Evolutionary conservation across 768 basidiomycete species (phyloP), one percentile per base, ranked within the genome.

Genomic region (Mycena olivaceomarginata): DNA sequence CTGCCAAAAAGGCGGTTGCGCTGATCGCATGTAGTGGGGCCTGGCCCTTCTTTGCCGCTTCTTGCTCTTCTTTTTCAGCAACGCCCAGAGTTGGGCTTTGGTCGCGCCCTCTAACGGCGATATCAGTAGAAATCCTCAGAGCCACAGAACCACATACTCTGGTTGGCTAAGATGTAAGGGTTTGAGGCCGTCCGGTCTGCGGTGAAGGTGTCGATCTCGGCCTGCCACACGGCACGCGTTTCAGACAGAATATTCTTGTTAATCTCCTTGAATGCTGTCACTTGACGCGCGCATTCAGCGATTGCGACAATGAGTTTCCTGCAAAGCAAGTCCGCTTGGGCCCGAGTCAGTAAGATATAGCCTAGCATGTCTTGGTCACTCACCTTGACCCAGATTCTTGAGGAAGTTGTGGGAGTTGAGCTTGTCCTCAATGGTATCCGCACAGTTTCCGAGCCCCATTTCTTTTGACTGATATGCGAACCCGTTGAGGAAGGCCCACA

Each of bases 401-500:
- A 48, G 16, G 45, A 66, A 77, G 40, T 79, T 80, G 48, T 74
- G 82, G 12, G 77, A 56, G 48, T 86, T 85, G 5, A 68, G 7
- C 22, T 67, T 65, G 22, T 80, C 76, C n/a, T 87, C 83, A 0
- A 88, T 45, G 0, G 81, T 81, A 22, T 85, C 84, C 1, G 80
- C 67, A 0, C 82, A 75, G 1, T 75, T 63, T 0, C 84, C 83
- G 0, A 83, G 79, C 0, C 82, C 81, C 84, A 85, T 86, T n/a
- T 87, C 84, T 12, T 82, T 81, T 0, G 84, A 84, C 18, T 81
- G 82, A 5, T 76, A 74, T 0, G 83, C 75, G 0, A 69, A 71
- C 0, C 72, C 56, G 57, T 87, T 86, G 3, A 82, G 53, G 0
- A 43, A 68, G 0, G 84, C 56, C 87, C 87, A 87, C 0, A 68